Conservation (phyloP, 1,284 basidiomycete species). For the Cryptococcus sp. region DNA sequence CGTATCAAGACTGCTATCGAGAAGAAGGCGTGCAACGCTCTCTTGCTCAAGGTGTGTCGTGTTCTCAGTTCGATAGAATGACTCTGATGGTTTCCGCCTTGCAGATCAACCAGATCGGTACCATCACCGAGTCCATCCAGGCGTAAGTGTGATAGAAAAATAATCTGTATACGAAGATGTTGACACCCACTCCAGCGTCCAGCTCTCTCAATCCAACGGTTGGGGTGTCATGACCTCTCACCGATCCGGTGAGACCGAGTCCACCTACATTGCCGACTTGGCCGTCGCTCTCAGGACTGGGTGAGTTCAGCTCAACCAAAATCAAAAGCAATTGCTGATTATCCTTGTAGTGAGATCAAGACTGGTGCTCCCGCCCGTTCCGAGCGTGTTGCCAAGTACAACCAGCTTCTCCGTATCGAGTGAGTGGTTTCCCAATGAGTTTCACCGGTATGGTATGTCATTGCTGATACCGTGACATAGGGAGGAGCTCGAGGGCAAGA, state of each 20-base stretch:
- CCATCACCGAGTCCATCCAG: slow-evolving; percentile 91
- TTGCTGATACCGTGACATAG: slow-evolving; percentile 52
- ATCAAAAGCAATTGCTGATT: slow-evolving; percentile 1
- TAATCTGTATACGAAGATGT: not conserved
- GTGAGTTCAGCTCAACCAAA: slow-evolving; percentile 23
- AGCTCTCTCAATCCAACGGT: slow-evolving; percentile 92
- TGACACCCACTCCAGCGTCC: slow-evolving; percentile 64
- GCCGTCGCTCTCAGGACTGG: slow-evolving; percentile 81
- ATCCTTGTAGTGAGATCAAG: slow-evolving; percentile 83
- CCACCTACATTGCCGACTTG: slow-evolving; percentile 96
- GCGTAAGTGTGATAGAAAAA: slow-evolving; percentile 35
- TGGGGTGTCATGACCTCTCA: slow-evolving; percentile 99
- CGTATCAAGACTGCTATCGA: slow-evolving; percentile 99
- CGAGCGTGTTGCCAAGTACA: slow-evolving; percentile 89
- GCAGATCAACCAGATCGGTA: slow-evolving; percentile 95
- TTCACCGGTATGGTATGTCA: not conserved
- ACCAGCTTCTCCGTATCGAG: slow-evolving; percentile 86
- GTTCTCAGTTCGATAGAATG: not conserved
- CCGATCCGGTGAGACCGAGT: slow-evolving; percentile 95
- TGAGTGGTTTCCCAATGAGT: slow-evolving; percentile 53
- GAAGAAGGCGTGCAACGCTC: slow-evolving; percentile 99
- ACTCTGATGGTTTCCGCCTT: not conserved
- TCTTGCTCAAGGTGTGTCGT: slow-evolving; percentile 80
- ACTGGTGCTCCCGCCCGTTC: slow-evolving; percentile 92
- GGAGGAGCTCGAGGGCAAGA: slow-evolving; percentile 69